Percentiles rank a stretch among this genome's conserved stretches.
phyloP scores from a whole-genome alignment of 2,329 filamentous ascomycete species.

The Clonostachys chloroleuca region DNA sequence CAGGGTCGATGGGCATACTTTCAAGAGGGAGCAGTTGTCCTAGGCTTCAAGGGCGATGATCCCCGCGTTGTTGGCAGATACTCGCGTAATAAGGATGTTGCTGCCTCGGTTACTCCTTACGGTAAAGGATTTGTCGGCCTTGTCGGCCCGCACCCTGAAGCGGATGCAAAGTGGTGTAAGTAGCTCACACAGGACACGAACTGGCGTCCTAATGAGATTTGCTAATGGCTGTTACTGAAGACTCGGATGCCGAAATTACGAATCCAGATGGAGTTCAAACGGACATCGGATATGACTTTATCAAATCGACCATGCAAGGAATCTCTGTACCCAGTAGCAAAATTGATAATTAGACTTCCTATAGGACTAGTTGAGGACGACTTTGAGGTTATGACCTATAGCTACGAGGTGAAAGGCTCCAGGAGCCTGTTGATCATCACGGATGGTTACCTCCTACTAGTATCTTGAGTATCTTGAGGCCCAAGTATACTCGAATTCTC shows the following conservation, averaged over 20 bases:
- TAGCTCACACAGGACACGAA: background rate
- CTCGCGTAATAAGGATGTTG: slow-evolving; percentile 11
- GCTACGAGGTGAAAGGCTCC: no score
- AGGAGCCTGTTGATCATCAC: no score
- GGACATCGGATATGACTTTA: slow-evolving; percentile 12
- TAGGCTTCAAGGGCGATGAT: slow-evolving; percentile 4
- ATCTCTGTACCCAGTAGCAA: background rate
- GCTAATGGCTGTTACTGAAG: background rate
- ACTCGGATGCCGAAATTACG: slow-evolving; percentile 1
- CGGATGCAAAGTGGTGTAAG: slow-evolving; percentile 14
- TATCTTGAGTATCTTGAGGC: no score
- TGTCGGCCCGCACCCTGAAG: slow-evolving; percentile 14
- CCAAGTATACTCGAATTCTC: no score
- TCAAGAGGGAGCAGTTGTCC: slow-evolving; percentile 14
- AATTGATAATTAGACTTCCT: no score
- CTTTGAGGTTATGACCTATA: no score
- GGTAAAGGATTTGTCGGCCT: slow-evolving; percentile 14
- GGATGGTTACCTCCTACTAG: no score
- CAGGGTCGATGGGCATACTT: slow-evolving; percentile 13
- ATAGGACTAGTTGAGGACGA: no score
- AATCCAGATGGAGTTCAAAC: slow-evolving; percentile 13
- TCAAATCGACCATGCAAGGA: slow-evolving; percentile 1
- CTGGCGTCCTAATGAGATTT: background rate
- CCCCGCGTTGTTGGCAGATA: slow-evolving; percentile 9
- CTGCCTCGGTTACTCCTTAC: slow-evolving; percentile 11